These are phyloP conservation scores for Quercus engelmannii DNA, from an alignment of 306 rosid species.

Conservation along the genomic window DNA sequence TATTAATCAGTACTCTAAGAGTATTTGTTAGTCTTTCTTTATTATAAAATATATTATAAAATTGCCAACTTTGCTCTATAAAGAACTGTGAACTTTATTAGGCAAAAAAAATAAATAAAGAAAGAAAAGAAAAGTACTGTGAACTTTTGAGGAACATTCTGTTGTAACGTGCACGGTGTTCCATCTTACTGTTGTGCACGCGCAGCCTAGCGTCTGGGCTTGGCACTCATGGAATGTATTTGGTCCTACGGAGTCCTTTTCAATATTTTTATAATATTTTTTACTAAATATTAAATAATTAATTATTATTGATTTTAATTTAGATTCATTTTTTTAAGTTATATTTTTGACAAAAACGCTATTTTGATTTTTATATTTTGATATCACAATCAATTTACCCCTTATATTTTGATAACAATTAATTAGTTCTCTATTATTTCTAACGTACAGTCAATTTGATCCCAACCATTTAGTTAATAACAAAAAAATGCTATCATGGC, in stretches of 20 bases:
- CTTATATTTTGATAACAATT: rapidly evolving
- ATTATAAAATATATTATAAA: too few relatives aligned
- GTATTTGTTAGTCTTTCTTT: rapidly evolving
- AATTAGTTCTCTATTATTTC: rapidly evolving
- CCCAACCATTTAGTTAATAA: rapidly evolving
- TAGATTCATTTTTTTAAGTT: rapidly evolving
- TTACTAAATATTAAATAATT: too few relatives aligned
- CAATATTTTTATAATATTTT: not conserved
- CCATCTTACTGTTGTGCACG: not conserved
- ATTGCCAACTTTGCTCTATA: too few relatives aligned
- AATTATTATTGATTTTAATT: too few relatives aligned
- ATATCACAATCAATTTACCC: rapidly evolving
- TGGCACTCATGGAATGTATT: not conserved
- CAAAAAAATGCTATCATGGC: rapidly evolving
- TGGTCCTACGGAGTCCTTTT: not conserved
- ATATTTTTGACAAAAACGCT: too few relatives aligned
- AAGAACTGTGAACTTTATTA: too few relatives aligned
- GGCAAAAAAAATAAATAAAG: too few relatives aligned
- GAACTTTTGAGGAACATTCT: too few relatives aligned
- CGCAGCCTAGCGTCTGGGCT: not conserved
- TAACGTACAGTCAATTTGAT: too few relatives aligned
- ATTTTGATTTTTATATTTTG: rapidly evolving
- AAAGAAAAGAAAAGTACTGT: too few relatives aligned
- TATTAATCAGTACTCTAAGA: rapidly evolving
- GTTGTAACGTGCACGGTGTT: too few relatives aligned